phyloP scores from a whole-genome alignment of 1,284 basidiomycete genomes.

The Boletus holoroseus region DNA sequence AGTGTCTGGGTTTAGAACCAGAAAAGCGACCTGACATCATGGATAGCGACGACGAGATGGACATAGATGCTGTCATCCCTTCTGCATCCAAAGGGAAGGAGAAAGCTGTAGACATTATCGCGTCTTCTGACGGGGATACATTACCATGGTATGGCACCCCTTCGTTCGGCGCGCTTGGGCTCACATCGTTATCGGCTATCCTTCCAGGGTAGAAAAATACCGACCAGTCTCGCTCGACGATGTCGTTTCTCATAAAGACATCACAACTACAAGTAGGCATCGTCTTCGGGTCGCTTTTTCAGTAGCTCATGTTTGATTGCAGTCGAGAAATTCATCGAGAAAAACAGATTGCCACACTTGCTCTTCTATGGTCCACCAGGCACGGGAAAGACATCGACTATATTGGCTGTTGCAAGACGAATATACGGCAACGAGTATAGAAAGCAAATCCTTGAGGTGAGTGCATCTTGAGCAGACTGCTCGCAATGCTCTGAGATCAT shows the following conservation, averaged over 20 bases:
- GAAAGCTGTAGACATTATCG: constrained; percentile 46
- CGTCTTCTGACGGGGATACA: constrained; percentile 51
- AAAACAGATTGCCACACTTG: constrained; percentile 90
- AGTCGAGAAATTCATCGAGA: constrained; percentile 97
- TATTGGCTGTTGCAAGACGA: constrained; percentile 91
- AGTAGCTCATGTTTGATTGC: constrained; percentile 8
- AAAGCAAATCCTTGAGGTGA: constrained; percentile 93
- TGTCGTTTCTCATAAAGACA: constrained; percentile 92
- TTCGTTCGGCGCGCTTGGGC: background rate
- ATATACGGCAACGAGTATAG: constrained; percentile 82
- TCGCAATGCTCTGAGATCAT: constrained; percentile 2
- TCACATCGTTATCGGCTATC: background rate
- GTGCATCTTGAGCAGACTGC: constrained; percentile 13
- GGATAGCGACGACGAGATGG: constrained; percentile 53
- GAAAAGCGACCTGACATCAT: constrained; percentile 31
- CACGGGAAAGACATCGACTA: constrained; percentile 97
- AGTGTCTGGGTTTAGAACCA: background rate
- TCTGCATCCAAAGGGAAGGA: constrained; percentile 56
- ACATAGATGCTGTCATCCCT: constrained; percentile 38
- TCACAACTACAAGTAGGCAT: constrained; percentile 80
- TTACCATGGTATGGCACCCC: constrained; percentile 59
- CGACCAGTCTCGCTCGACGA: constrained; percentile 83
- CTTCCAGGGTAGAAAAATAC: constrained; percentile 90
- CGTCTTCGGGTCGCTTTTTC: background rate
- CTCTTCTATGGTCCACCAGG: constrained; percentile 98